phyloP scores from a whole-genome alignment of 306 rosid species.

The Cucurbita maxima region DNA sequence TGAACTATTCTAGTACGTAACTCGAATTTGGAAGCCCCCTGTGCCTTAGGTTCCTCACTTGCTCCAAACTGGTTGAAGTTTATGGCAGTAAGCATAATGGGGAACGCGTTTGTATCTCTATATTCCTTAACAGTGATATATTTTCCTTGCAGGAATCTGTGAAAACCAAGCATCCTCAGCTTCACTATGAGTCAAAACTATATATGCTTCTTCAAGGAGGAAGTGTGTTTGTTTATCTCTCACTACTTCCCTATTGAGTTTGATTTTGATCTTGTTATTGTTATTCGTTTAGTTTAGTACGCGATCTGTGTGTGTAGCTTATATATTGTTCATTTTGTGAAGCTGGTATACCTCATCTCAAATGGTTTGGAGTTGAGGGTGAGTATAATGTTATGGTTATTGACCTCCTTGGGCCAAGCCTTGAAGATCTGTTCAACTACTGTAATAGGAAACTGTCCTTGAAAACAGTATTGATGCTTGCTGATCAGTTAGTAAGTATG shows the following conservation, averaged over 20 bases:
- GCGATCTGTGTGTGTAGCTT: not conserved
- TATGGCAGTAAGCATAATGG: not conserved
- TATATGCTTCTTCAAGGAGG: conserved; percentile 99
- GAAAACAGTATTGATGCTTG: conserved; percentile 95
- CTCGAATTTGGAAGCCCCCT: not conserved
- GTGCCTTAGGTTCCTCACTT: not conserved
- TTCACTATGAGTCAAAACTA: conserved; percentile 91
- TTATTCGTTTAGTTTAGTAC: not conserved
- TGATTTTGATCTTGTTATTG: not conserved
- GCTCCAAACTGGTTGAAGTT: not conserved
- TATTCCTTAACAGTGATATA: not conserved
- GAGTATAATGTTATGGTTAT: conserved; percentile 93
- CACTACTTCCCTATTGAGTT: conserved; percentile 2
- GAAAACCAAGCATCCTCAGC: conserved; percentile 96
- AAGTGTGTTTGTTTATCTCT: conserved; percentile 52
- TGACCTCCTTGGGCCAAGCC: conserved; percentile 96
- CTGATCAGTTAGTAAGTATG: conserved; percentile 86
- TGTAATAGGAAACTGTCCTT: conserved; percentile 74
- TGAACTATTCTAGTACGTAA: not conserved
- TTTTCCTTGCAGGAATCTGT: conserved; percentile 54
- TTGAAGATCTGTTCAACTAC: conserved; percentile 89
- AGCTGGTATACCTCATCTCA: conserved; percentile 94
- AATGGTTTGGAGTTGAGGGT: conserved; percentile 97
- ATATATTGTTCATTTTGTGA: conserved; percentile 2
- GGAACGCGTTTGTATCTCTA: not conserved